Conservation (phyloP, 164 flowering plant species). For the Umbilicus rupestris region DNA sequence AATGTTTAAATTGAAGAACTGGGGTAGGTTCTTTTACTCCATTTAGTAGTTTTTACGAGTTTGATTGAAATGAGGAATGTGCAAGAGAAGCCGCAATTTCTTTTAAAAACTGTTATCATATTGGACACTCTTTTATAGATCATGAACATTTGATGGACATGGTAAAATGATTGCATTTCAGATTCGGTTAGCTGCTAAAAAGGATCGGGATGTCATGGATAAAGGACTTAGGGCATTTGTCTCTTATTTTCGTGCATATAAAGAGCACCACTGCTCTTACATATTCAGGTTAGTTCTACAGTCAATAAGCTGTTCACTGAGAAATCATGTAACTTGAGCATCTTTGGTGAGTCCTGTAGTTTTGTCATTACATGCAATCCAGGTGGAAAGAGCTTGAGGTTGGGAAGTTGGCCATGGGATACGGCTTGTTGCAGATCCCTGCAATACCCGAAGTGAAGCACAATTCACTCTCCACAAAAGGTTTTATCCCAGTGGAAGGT, state of each 20-base stretch:
- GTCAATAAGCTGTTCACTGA: background rate
- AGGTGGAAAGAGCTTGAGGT: conserved; percentile 93
- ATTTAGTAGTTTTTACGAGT: too few relatives aligned
- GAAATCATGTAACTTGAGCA: conserved; percentile 1
- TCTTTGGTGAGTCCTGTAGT: background rate
- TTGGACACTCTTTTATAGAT: background rate
- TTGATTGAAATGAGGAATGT: too few relatives aligned
- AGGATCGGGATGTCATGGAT: conserved; percentile 93
- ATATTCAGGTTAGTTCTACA: conserved; percentile 62
- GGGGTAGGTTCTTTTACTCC: too few relatives aligned
- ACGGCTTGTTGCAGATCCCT: conserved; percentile 83
- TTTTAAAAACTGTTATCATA: too few relatives aligned
- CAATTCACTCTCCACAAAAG: conserved; percentile 54
- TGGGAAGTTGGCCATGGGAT: conserved; percentile 92
- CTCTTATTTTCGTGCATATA: conserved; percentile 86
- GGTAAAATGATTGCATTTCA: conserved; percentile 19
- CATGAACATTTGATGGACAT: background rate
- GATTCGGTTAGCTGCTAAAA: conserved; percentile 69
- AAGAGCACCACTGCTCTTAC: conserved; percentile 86
- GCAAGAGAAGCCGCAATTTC: too few relatives aligned
- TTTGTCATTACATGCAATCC: conserved; percentile 2
- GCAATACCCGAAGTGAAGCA: conserved; percentile 75
- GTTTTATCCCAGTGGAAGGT: conserved; percentile 60
- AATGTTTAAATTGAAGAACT: too few relatives aligned
- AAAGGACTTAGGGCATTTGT: conserved; percentile 87